Percentiles rank a stretch among this genome's conserved stretches.
Conservation (phyloP, 106 monocot genomes). For the Triglochin maritima region DNA sequence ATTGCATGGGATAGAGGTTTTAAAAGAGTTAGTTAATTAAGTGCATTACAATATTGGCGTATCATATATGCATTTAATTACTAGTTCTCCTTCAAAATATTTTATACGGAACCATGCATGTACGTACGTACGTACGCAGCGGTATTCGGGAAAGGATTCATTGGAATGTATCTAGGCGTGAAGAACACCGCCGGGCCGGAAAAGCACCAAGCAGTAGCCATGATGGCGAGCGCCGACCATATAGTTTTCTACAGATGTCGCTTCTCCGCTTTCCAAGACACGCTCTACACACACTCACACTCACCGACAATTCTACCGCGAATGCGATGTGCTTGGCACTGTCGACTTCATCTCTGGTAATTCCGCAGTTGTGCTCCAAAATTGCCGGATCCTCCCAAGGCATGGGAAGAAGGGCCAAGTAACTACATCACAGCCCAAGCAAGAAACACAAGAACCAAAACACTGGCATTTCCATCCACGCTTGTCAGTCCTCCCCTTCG, state of each 20-base stretch:
- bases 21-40: no score
- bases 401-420: slow-evolving; percentile 42
- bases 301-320: slow-evolving; percentile 39
- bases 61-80: no score
- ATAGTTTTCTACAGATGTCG: slow-evolving; percentile 47
- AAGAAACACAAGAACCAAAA: slow-evolving; percentile 12
- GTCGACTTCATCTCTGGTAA: slow-evolving; percentile 76
- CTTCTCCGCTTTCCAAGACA: slow-evolving; percentile 61
- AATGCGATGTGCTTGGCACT: slow-evolving; percentile 43
- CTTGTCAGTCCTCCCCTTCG: slow-evolving; percentile 46
- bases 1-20: no score
- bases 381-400: slow-evolving; percentile 40
- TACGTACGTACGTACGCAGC: slow-evolving; percentile 11
- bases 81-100: no score
- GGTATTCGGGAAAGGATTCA: slow-evolving; percentile 49
- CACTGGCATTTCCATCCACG: slow-evolving; percentile 37
- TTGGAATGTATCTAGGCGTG: slow-evolving; percentile 45
- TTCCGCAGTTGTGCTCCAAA: slow-evolving; percentile 39
- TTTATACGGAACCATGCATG: no score
- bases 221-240: slow-evolving; percentile 58
- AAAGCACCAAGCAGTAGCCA: slow-evolving; percentile 76
- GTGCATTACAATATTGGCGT: no score
- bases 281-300: slow-evolving; percentile 62
- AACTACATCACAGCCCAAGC: slow-evolving; percentile 59
- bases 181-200: slow-evolving; percentile 65